Evolutionary conservation across 2,329 filamentous ascomycete species (phyloP).

Genomic region (Hymenoscyphus fraxineus): DNA sequence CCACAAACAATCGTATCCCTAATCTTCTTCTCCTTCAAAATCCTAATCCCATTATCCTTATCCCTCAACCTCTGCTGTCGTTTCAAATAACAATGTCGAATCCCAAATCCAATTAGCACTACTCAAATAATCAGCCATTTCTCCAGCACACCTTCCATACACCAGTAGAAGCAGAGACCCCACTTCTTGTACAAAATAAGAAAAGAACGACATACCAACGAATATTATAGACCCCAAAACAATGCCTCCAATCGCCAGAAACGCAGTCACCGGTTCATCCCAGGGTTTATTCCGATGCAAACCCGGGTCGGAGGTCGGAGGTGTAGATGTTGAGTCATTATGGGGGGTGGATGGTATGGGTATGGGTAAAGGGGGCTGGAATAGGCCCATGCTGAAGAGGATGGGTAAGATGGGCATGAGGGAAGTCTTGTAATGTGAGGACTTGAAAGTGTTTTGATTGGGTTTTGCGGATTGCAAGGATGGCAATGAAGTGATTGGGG

Average conservation of each 20-base stretch:
- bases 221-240: neutral
- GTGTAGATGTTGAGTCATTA: neutral
- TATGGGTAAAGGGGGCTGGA: no score
- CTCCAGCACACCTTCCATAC: no score
- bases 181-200: neutral
- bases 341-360: no score
- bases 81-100: neutral
- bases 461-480: neutral
- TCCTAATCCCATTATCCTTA: neutral
- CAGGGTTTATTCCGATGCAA: neutral
- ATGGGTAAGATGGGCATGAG: neutral
- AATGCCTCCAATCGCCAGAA: neutral
- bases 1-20: neutral
- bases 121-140: no score
- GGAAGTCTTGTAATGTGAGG: neutral
- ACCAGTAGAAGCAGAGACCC: neutral
- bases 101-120: no score
- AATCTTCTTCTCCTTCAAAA: neutral
- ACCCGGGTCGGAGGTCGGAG: neutral
- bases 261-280: neutral
- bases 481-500: neutral
- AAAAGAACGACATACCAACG: neutral
- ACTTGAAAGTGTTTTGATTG: neutral
- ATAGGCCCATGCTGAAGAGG: neutral
- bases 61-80: neutral